phyloP scores from a whole-genome alignment of 768 basidiomycete genomes.

The Terana coerulea region DNA sequence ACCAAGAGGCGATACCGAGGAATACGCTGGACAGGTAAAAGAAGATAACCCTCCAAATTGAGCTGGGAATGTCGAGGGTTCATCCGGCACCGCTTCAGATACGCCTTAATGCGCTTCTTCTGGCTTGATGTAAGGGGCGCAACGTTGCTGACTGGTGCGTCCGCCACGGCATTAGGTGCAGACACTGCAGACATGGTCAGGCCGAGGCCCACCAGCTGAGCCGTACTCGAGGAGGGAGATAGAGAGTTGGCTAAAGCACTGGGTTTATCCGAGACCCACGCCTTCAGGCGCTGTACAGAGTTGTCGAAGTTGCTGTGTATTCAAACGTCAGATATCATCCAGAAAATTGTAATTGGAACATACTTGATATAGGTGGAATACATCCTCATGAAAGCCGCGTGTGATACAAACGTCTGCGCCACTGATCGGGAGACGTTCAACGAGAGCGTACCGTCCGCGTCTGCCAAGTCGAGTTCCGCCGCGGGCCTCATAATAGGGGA shows the following conservation, averaged over 20 bases:
- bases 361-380: constrained; percentile 98
- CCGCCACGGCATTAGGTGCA: constrained; percentile 40
- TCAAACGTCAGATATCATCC: neutral
- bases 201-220: constrained; percentile 62
- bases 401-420: constrained; percentile 85
- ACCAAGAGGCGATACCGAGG: constrained; percentile 95
- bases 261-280: constrained; percentile 69
- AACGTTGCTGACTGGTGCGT: constrained; percentile 36
- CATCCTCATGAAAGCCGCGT: constrained; percentile 98
- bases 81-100: constrained; percentile 85
- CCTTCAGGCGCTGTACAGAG: constrained; percentile 81
- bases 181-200: constrained; percentile 51
- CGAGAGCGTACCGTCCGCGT: constrained; percentile 72
- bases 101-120: constrained; percentile 82
- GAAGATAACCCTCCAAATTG: constrained; percentile 88
- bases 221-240: constrained; percentile 58
- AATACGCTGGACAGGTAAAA: constrained; percentile 94
- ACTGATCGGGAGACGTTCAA: constrained; percentile 73
- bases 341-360: constrained; percentile 29
- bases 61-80: constrained; percentile 92
- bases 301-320: constrained; percentile 84
- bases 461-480: constrained; percentile 44
- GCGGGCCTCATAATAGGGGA: constrained; percentile 56
- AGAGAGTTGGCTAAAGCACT: constrained; percentile 40
- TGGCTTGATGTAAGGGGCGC: constrained; percentile 72